A percentile compares a stretch with the other conserved stretches of the same genome.
Evolutionary conservation across 164 flowering plant species (phyloP).

Genomic region (Chimonanthus praecox): DNA sequence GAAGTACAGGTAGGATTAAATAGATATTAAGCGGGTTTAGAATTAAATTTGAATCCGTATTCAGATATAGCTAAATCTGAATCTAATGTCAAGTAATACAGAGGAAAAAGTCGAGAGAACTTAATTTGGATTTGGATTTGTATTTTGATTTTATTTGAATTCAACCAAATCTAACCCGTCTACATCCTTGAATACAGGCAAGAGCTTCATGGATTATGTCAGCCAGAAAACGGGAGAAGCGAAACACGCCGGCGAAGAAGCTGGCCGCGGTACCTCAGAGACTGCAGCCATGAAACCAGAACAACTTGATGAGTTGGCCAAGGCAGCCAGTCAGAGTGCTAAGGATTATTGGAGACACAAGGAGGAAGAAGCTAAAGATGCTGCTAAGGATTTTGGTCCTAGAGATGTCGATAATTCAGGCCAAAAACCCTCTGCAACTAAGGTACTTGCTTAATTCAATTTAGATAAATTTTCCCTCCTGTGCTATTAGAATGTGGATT

Average conservation of each 20-base stretch:
- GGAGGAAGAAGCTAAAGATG: slow-evolving; percentile 40
- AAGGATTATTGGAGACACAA: slow-evolving; percentile 30
- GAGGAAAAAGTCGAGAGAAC: no score
- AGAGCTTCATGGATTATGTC: slow-evolving; percentile 7
- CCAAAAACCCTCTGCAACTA: slow-evolving; percentile 2
- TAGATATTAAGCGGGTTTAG: no score
- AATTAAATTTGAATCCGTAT: no score
- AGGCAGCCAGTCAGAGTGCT: slow-evolving; percentile 4
- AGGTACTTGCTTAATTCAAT: slow-evolving; percentile 16
- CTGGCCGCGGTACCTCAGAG: slow-evolving; percentile 23
- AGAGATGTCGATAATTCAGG: background rate
- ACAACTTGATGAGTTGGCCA: slow-evolving; percentile 11
- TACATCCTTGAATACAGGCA: slow-evolving; percentile 2
- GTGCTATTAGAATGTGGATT: background rate
- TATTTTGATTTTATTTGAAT: no score
- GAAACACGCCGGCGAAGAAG: background rate
- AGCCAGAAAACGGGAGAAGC: slow-evolving; percentile 28
- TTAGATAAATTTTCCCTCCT: background rate
- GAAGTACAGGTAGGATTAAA: no score
- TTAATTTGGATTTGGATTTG: no score
- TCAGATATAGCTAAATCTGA: no score
- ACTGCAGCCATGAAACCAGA: slow-evolving; percentile 22
- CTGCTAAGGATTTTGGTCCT: slow-evolving; percentile 13
- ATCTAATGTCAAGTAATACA: no score
- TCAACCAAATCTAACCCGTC: no score